These are phyloP conservation scores for Calonectria henricotiae DNA, from an alignment of 2,329 filamentous ascomycete species.

Conservation along the genomic window DNA sequence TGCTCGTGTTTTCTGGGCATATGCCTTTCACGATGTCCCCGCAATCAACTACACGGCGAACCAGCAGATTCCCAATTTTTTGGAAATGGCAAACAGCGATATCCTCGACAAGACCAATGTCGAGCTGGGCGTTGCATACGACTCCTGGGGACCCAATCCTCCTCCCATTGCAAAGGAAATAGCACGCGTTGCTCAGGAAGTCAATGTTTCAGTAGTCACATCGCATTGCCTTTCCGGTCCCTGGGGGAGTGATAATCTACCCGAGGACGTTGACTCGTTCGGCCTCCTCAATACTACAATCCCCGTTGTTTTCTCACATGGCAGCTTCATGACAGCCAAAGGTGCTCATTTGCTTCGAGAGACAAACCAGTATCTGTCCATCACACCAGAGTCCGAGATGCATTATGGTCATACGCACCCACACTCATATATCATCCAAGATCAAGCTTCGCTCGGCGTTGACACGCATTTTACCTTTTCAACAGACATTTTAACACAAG, in stretches of 20 bases:
- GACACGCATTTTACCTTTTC: conserved; percentile 71
- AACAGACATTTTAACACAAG: conserved; percentile 67
- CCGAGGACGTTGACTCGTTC: conserved; percentile 58
- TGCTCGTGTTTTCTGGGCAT: conserved; percentile 66
- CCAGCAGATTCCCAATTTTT: conserved; percentile 61
- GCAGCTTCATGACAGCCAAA: conserved; percentile 60
- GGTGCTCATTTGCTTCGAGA: conserved; percentile 63
- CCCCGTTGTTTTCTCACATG: conserved; percentile 71
- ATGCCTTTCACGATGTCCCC: conserved; percentile 58
- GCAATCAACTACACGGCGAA: conserved; percentile 54
- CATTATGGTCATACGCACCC: conserved; percentile 71
- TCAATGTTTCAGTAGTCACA: conserved; percentile 64
- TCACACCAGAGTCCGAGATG: conserved; percentile 74
- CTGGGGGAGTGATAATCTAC: conserved; percentile 60
- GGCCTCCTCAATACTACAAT: conserved; percentile 62
- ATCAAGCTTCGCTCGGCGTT: conserved; percentile 69
- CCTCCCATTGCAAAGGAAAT: conserved; percentile 54
- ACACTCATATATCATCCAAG: conserved; percentile 62
- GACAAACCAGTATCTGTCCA: conserved; percentile 70
- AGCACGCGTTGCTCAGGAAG: conserved; percentile 54
- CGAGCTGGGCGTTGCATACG: conserved; percentile 62
- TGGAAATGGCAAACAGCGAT: conserved; percentile 55
- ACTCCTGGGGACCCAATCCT: conserved; percentile 55
- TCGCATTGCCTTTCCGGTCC: conserved; percentile 62
- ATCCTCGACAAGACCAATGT: conserved; percentile 52